Evolutionary conservation across 805 yeast species (phyloP).

Genomic region (Candida orba): DNA sequence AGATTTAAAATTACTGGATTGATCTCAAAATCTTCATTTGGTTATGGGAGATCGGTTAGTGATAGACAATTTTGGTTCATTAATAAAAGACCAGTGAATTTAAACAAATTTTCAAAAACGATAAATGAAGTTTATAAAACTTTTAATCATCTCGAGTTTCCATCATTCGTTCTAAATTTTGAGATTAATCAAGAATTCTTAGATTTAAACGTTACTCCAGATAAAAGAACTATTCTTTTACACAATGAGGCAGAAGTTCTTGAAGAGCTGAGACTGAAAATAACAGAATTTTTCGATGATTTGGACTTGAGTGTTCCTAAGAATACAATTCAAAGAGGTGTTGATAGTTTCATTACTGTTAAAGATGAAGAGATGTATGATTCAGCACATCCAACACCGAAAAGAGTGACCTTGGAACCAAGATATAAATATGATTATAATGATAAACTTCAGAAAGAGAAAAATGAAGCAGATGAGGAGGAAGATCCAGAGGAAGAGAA

Average conservation of each 20-base stretch:
- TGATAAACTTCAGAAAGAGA: conserved; percentile 2
- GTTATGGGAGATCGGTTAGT: conserved; percentile 60
- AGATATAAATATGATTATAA: too few relatives aligned
- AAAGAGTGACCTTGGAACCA: conserved; percentile 1
- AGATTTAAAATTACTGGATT: conserved; percentile 43
- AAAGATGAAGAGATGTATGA: conserved; percentile 1
- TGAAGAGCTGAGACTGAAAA: conserved; percentile 44
- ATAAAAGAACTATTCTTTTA: conserved; percentile 66
- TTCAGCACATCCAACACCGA: conserved; percentile 4
- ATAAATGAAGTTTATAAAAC: conserved; percentile 68
- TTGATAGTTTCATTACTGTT: conserved; percentile 1
- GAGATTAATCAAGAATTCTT: conserved; percentile 40
- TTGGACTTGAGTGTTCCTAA: conserved; percentile 28
- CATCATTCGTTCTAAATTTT: conserved; percentile 60
- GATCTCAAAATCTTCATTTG: conserved; percentile 73
- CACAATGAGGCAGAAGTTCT: conserved; percentile 59
- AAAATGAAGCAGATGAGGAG: not conserved
- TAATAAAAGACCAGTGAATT: conserved; percentile 66
- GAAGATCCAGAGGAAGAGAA: not conserved
- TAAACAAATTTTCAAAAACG: conserved; percentile 47
- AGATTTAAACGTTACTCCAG: conserved; percentile 93
- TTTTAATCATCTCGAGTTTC: conserved; percentile 67
- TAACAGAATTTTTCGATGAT: conserved; percentile 39
- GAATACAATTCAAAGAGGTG: conserved; percentile 9
- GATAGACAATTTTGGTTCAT: conserved; percentile 75